These are phyloP conservation scores for Cyanidiococcus yangmingshanensis DNA, from an alignment of 23 red algal genomes.

Conservation along the genomic window DNA sequence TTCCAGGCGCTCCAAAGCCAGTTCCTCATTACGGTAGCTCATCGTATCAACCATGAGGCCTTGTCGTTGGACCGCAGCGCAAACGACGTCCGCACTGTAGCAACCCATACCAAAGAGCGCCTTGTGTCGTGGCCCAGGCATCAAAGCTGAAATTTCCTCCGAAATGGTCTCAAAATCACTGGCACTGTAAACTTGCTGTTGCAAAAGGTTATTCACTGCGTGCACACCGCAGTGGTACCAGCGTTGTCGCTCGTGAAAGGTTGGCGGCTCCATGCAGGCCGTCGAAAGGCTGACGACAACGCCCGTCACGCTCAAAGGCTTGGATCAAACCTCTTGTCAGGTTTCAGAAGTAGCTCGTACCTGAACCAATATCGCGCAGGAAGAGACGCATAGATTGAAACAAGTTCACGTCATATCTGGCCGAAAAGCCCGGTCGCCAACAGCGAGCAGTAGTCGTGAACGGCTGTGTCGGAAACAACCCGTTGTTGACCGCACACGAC, in stretches of 20 bases:
- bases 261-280: neutral
- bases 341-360: no score
- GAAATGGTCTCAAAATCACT: neutral
- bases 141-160: neutral
- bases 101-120: neutral
- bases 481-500: no score
- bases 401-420: no score
- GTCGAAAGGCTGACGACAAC: no score
- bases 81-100: conserved; percentile 9
- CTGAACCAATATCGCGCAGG: no score
- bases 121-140: conserved; percentile 4
- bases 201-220: neutral
- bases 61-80: neutral
- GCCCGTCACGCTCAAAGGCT: no score
- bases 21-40: neutral
- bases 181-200: neutral
- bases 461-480: no score
- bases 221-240: conserved; percentile 13
- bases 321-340: no score
- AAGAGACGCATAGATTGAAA: no score
- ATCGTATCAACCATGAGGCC: neutral
- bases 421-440: no score
- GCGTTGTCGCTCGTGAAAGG: neutral
- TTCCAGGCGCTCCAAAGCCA: neutral
- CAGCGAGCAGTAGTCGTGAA: no score